Evolutionary conservation across 2,329 filamentous ascomycete species (phyloP).

Genomic region (Corynespora cassiicola): DNA sequence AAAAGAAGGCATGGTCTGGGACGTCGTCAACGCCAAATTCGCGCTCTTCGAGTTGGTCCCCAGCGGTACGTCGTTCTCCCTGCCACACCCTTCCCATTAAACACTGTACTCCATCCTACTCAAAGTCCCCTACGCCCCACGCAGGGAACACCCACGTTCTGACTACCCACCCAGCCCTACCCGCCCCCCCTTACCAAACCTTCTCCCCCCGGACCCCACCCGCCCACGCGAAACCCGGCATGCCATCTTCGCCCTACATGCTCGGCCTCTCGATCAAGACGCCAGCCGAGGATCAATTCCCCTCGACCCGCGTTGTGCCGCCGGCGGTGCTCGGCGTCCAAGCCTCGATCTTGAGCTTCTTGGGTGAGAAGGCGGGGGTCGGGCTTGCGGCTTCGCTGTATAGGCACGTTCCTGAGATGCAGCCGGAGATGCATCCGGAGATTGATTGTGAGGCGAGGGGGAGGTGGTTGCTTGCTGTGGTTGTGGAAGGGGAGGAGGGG

Average conservation of each 20-base stretch:
- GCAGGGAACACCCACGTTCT: no score
- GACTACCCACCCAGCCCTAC: not conserved
- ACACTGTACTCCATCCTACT: no score
- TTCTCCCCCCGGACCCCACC: not conserved
- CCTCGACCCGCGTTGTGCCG: no score
- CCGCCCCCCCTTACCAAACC: constrained; percentile 5
- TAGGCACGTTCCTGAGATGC: constrained; percentile 14
- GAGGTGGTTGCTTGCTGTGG: constrained; percentile 14
- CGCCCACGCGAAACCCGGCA: not conserved
- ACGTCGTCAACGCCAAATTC: constrained; percentile 21
- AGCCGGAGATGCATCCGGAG: constrained; percentile 21
- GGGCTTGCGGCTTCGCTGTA: constrained; percentile 14
- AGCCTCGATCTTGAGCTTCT: constrained; percentile 1
- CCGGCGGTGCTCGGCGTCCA: constrained; percentile 3
- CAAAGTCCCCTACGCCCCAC: no score
- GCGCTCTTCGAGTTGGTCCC: constrained; percentile 11
- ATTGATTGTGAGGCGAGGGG: constrained; percentile 12
- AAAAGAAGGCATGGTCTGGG: constrained; percentile 19
- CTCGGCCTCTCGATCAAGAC: constrained; percentile 1
- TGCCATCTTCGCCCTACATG: constrained; percentile 1
- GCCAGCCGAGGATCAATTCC: constrained; percentile 1
- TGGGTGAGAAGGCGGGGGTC: not conserved
- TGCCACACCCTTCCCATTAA: no score
- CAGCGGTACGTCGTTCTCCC: not conserved
- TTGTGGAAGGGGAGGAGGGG: not conserved